Evolutionary conservation across 805 yeast species (phyloP).

Genomic region (Metschnikowia similis): DNA sequence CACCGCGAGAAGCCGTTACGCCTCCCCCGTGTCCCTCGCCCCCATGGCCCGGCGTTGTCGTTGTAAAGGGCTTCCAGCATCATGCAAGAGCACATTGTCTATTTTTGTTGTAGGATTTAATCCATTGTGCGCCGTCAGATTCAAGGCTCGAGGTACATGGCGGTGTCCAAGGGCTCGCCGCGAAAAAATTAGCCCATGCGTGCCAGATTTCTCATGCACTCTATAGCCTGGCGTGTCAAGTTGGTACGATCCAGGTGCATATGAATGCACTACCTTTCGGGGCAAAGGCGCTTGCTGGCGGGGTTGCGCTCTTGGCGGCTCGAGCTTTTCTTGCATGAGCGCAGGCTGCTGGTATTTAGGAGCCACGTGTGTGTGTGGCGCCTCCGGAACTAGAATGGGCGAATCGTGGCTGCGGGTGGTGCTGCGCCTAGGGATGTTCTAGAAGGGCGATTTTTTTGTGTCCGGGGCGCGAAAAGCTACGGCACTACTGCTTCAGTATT

Average conservation of each 20-base stretch:
- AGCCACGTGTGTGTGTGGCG: too few relatives aligned
- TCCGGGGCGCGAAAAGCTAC: neutral
- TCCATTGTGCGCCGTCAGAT: neutral
- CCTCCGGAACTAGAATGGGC: neutral
- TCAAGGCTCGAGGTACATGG: neutral
- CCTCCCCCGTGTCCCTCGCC: too few relatives aligned
- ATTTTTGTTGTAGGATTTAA: neutral
- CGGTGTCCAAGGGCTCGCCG: neutral
- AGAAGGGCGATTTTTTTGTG: neutral
- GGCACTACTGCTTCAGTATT: neutral
- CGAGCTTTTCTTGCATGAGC: neutral
- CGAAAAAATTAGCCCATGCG: slow-evolving; percentile 1
- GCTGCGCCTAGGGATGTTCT: neutral
- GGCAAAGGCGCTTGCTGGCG: neutral
- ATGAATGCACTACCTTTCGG: neutral
- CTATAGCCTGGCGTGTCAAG: neutral
- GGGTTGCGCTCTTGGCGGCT: neutral
- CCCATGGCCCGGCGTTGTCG: too few relatives aligned
- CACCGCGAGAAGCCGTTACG: neutral
- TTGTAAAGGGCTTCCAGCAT: neutral
- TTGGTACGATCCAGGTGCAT: neutral
- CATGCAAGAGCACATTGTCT: neutral
- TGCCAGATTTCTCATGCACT: slow-evolving; percentile 2
- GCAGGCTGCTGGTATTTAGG: too few relatives aligned
- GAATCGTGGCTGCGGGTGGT: too few relatives aligned